These are phyloP conservation scores for Thermochaetoides thermophila DNA, from an alignment of 495 filamentous ascomycete species.

Conservation along the genomic window DNA sequence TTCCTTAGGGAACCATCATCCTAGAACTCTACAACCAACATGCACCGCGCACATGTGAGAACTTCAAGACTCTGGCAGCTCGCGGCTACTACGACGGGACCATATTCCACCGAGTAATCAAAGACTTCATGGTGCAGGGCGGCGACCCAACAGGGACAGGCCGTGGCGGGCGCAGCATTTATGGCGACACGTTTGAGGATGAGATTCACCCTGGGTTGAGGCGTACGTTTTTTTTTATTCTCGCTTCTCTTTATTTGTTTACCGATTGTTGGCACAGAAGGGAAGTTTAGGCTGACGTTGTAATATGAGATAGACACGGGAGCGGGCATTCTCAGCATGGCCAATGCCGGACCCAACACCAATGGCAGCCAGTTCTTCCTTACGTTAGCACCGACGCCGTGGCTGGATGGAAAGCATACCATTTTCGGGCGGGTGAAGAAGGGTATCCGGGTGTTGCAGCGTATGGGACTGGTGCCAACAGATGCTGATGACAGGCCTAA, in stretches of 20 bases:
- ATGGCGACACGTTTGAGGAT: constrained; percentile 89
- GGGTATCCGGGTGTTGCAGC: constrained; percentile 68
- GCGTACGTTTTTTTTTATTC: constrained; percentile 20
- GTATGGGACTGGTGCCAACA: constrained; percentile 86
- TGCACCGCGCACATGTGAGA: constrained; percentile 56
- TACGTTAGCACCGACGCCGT: constrained; percentile 87
- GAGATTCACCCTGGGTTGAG: constrained; percentile 65
- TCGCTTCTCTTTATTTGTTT: not conserved
- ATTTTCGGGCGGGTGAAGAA: constrained; percentile 88
- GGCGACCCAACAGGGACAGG: constrained; percentile 95
- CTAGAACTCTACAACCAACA: constrained; percentile 67
- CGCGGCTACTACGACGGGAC: constrained; percentile 76
- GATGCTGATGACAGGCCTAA: constrained; percentile 62
- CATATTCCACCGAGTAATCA: constrained; percentile 89
- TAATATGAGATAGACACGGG: too few relatives aligned
- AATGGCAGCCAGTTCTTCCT: constrained; percentile 86
- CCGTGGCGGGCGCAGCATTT: constrained; percentile 78
- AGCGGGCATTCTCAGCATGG: constrained; percentile 88
- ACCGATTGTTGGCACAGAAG: too few relatives aligned
- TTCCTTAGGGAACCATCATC: constrained; percentile 52
- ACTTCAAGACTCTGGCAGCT: constrained; percentile 65
- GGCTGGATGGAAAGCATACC: constrained; percentile 95
- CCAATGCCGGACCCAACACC: constrained; percentile 85
- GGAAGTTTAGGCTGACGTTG: too few relatives aligned
- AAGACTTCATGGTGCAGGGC: constrained; percentile 93